phyloP scores from a whole-genome alignment of 768 basidiomycete genomes.

The Leccinum imitatum region DNA sequence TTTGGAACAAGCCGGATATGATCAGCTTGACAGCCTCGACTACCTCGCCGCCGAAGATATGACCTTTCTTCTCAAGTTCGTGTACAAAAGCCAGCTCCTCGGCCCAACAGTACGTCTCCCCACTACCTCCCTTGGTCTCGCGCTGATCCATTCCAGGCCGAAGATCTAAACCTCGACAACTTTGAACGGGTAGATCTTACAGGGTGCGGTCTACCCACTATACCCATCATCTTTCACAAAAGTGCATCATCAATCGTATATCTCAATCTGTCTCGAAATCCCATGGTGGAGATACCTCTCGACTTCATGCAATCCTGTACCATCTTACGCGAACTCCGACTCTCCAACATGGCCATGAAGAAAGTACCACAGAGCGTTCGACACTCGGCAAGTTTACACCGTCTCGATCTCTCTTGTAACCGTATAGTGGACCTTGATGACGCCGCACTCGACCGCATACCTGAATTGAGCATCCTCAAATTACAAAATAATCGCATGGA shows the following conservation, averaged over 20 bases:
- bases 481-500: slow-evolving; percentile 93
- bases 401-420: slow-evolving; percentile 90
- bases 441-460: slow-evolving; percentile 76
- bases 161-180: slow-evolving; percentile 66
- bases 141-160: slow-evolving; percentile 49
- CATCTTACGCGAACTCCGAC: slow-evolving; percentile 76
- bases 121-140: no score
- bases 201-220: slow-evolving; percentile 75
- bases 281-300: slow-evolving; percentile 93
- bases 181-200: slow-evolving; percentile 83
- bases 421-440: slow-evolving; percentile 88
- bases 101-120: slow-evolving; percentile 55
- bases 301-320: slow-evolving; percentile 94
- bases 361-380: slow-evolving; percentile 84
- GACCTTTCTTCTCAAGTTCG: slow-evolving; percentile 83
- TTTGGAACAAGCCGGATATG: slow-evolving; percentile 88
- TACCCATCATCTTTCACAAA: slow-evolving; percentile 83
- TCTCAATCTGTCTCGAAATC: slow-evolving; percentile 90
- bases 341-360: slow-evolving; percentile 94
- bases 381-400: slow-evolving; percentile 67
- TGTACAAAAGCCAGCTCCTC: slow-evolving; percentile 78
- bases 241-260: slow-evolving; percentile 81
- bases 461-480: slow-evolving; percentile 63
- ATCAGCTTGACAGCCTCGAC: slow-evolving; percentile 74
- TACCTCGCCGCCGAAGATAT: slow-evolving; percentile 76